Conservation (phyloP, 1,284 basidiomycete genomes). For the Volvariella volvacea region DNA sequence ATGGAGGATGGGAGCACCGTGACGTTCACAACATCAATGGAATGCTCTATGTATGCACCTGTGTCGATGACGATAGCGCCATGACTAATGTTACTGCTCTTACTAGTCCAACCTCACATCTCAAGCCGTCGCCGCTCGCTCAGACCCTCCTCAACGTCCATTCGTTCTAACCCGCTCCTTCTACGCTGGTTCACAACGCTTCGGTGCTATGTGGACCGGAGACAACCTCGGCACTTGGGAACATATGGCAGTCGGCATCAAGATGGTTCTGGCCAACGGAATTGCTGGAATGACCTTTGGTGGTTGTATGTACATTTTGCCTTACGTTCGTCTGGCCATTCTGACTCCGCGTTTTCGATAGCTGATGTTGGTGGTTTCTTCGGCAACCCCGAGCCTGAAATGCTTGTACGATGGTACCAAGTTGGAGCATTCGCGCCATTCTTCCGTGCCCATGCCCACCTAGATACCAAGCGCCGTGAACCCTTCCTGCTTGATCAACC, state of each 20-base stretch:
- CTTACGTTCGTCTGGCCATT: background rate
- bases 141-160: slow-evolving; percentile 71
- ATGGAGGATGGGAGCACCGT: slow-evolving; percentile 95
- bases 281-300: slow-evolving; percentile 93
- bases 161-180: slow-evolving; percentile 96
- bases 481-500: slow-evolving; percentile 92
- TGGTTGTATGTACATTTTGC: slow-evolving; percentile 58
- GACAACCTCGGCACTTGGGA: slow-evolving; percentile 98
- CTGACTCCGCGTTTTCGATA: slow-evolving; percentile 22
- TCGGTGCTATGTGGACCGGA: slow-evolving; percentile 98
- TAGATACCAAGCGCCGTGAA: slow-evolving; percentile 97
- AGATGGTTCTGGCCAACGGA: slow-evolving; percentile 89
- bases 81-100: background rate
- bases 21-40: slow-evolving; percentile 95
- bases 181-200: slow-evolving; percentile 93
- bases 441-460: slow-evolving; percentile 97
- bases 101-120: slow-evolving; percentile 80
- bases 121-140: slow-evolving; percentile 76
- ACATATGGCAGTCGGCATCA: slow-evolving; percentile 89
- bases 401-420: slow-evolving; percentile 97
- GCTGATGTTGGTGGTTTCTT: slow-evolving; percentile 99
- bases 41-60: slow-evolving; percentile 60
- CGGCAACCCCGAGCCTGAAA: slow-evolving; percentile 90
- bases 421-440: slow-evolving; percentile 94
- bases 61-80: background rate